These are phyloP conservation scores for Knufia fluminis DNA, from an alignment of 2,329 filamentous ascomycete genomes.

Conservation along the genomic window DNA sequence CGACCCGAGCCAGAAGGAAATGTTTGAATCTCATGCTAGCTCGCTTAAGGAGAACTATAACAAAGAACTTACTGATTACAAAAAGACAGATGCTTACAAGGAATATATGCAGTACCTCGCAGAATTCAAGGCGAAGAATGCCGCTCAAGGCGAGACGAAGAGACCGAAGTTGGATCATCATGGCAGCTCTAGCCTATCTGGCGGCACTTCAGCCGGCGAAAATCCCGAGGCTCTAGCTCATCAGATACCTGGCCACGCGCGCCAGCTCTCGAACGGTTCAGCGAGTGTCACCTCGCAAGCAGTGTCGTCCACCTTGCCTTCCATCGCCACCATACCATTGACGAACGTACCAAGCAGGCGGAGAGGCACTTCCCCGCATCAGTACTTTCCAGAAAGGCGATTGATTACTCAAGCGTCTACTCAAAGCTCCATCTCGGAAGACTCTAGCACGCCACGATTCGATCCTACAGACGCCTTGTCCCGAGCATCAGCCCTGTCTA, in stretches of 20 bases:
- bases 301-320: neutral
- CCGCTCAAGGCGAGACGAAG: conserved; percentile 31
- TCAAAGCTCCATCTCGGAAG: conserved; percentile 21
- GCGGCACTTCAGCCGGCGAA: neutral
- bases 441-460: conserved; percentile 16
- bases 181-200: conserved; percentile 20
- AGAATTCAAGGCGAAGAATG: conserved; percentile 68
- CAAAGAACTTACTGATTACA: conserved; percentile 62
- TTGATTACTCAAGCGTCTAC: conserved; percentile 10
- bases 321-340: neutral
- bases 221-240: neutral
- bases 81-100: conserved; percentile 62
- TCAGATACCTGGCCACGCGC: conserved; percentile 12
- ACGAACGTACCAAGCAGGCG: neutral
- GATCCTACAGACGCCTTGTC: conserved; percentile 16
- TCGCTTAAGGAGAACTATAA: conserved; percentile 69
- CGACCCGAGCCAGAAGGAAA: conserved; percentile 56
- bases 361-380: neutral
- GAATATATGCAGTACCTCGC: conserved; percentile 63
- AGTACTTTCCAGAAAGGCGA: neutral
- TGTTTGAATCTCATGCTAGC: conserved; percentile 63
- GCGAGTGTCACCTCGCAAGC: conserved; percentile 14
- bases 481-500: conserved; percentile 15
- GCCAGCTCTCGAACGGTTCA: conserved; percentile 19
- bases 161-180: conserved; percentile 36